Evolutionary conservation across 345 rosid genomes (phyloP).

Genomic region (Syzygium grande): DNA sequence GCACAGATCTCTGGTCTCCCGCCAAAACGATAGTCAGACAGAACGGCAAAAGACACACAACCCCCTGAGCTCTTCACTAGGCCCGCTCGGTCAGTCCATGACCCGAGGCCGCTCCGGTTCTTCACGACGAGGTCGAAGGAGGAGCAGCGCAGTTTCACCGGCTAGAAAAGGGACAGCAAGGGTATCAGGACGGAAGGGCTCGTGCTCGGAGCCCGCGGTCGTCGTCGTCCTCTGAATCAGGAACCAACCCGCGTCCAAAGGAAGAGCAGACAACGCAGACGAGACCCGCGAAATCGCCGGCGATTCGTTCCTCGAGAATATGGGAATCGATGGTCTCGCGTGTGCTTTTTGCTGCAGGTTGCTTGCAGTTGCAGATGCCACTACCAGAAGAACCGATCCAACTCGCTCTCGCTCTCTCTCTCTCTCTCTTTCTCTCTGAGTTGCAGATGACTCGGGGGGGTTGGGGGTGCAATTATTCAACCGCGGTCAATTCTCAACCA

Average conservation of each 20-base stretch:
- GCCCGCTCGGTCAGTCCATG: neutral
- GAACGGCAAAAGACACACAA: neutral
- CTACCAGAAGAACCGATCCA: neutral
- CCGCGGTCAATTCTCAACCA: neutral
- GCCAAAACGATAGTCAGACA: neutral
- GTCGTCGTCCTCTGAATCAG: neutral
- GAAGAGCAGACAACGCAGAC: neutral
- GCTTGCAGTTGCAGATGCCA: neutral
- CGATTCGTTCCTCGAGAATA: neutral
- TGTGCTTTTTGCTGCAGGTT: neutral
- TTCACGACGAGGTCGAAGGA: neutral
- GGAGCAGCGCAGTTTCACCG: neutral
- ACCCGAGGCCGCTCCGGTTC: neutral
- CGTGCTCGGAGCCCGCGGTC: neutral
- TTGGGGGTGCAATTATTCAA: neutral
- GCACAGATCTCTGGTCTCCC: slow-evolving; percentile 21
- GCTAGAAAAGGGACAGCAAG: neutral
- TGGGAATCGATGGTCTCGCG: no score
- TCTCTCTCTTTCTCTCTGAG: neutral
- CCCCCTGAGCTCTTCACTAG: neutral
- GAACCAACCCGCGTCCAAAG: neutral
- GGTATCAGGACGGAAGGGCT: neutral
- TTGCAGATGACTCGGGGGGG: neutral
- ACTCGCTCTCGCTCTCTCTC: neutral
- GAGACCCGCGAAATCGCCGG: neutral